Base-by-base conservation (phyloP, 805 yeast genomes). In the Scheffersomyces amazonensis region DNA sequence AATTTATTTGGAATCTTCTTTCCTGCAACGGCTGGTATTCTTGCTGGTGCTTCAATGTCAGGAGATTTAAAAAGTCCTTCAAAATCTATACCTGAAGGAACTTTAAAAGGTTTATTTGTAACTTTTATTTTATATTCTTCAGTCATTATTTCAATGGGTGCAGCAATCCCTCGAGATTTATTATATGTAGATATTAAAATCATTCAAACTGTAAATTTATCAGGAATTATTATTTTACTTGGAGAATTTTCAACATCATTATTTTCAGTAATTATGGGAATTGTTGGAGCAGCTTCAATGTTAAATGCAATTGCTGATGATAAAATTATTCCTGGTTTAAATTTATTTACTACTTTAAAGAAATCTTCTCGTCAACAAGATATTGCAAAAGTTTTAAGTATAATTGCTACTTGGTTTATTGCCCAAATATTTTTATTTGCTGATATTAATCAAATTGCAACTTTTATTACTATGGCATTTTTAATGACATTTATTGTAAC, bases 31-130 rank as follows among this genome's bases (percentile, higher is more conserved):
- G 96, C 98, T 5, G 99, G 99, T 41, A 90, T 93, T 19, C 83
- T 93, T 60, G 98, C 99, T 2, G 99, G 99, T 13, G 97, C 99
- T 2, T 86, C 96, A 17, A 93, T 93, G 99, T 88, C 96, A 29
- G 98, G 99, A 15, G 96, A 89, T 50, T 71, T 93, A 45, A 67
- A 76, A 39, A 80, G 76, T 39, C 99, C 99, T 0, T 87, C 96
- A 0, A 79, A 76, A 51, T 79, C 95, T 1, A 93, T 93, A 32
- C 99, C 99, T 0, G 73, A 75, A 43, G 99, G 99, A n/a, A 93
- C 99, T 0, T 60, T 93, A 19, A 78, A 81, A 70, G 99, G 98
- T 0, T 64, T 91, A 7, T 48, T 80, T 3, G 63, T 88, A 27
- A 90, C 98, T 0, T 89, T 93, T 54, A 48, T 73, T 2, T 77